phyloP scores from a whole-genome alignment of 805 yeast species.

The Starmerella stigmatis region DNA sequence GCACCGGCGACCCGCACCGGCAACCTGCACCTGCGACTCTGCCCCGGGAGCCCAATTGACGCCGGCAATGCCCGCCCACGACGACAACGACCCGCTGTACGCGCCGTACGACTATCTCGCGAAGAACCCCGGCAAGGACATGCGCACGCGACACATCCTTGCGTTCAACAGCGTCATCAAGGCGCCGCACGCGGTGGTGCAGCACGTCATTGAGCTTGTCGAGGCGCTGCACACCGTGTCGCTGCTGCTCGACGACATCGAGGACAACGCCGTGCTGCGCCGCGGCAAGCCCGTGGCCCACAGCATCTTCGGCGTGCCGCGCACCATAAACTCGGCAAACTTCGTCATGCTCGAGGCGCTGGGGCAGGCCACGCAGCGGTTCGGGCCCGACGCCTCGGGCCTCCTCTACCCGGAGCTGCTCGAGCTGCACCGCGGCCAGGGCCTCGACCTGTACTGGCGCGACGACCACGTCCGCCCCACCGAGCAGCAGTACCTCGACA shows the following conservation, averaged over 20 bases:
- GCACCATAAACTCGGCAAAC: constrained; percentile 73
- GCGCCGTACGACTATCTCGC: constrained; percentile 46
- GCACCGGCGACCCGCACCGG: too few species aligned
- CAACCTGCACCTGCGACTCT: too few species aligned
- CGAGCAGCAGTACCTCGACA: constrained; percentile 54
- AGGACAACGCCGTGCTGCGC: constrained; percentile 60
- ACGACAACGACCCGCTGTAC: constrained; percentile 22
- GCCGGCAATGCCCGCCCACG: constrained; percentile 1
- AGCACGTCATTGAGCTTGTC: constrained; percentile 39
- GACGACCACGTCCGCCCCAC: constrained; percentile 51
- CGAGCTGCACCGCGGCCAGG: constrained; percentile 81
- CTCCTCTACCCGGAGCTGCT: constrained; percentile 62
- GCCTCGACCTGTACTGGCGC: constrained; percentile 81
- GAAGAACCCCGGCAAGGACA: constrained; percentile 46
- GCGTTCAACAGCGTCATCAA: constrained; percentile 45
- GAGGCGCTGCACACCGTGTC: constrained; percentile 57
- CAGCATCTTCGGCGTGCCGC: constrained; percentile 61
- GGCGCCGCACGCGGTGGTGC: constrained; percentile 35
- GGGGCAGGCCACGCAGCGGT: constrained; percentile 36
- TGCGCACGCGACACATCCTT: constrained; percentile 40
- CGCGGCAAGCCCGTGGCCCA: constrained; percentile 78
- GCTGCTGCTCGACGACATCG: constrained; percentile 75
- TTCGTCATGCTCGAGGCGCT: constrained; percentile 70
- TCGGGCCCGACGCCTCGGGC: constrained; percentile 29
- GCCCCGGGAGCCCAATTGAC: background rate